Conservation (phyloP, 306 rosid species). For the Phaseolus lunatus region DNA sequence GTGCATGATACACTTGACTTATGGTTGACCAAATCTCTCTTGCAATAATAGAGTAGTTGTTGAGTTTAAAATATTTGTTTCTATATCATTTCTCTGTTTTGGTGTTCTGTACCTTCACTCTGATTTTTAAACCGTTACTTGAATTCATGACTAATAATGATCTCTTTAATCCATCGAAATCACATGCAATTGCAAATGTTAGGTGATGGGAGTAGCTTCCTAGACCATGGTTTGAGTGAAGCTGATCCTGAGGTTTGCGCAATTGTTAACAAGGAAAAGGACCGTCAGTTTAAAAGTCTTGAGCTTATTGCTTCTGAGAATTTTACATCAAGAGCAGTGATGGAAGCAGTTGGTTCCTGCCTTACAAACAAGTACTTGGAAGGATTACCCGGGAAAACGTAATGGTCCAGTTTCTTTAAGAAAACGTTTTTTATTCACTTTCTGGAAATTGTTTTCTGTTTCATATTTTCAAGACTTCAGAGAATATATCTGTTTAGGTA, state of each 20-base stretch:
- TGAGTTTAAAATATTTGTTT: neutral
- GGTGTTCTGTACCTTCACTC: neutral
- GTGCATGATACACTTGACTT: neutral
- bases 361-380: slow-evolving; percentile 94
- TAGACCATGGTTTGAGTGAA: slow-evolving; percentile 76
- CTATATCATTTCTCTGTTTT: neutral
- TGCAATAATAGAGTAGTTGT: neutral
- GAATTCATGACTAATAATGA: neutral
- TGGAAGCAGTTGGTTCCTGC: slow-evolving; percentile 98
- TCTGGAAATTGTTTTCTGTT: neutral
- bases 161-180: slow-evolving; percentile 51
- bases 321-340: slow-evolving; percentile 89
- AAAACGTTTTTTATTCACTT: neutral
- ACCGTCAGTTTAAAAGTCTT: slow-evolving; percentile 83
- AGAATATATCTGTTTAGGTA: neutral
- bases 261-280: slow-evolving; percentile 78
- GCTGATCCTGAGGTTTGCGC: slow-evolving; percentile 81
- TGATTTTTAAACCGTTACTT: neutral
- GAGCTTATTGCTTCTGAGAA: slow-evolving; percentile 99
- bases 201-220: slow-evolving; percentile 65
- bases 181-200: slow-evolving; percentile 24
- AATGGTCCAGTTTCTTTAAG: neutral
- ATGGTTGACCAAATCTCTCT: neutral
- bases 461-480: neutral
- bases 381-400: slow-evolving; percentile 97